phyloP scores from a whole-genome alignment of 192 early-diverging fungal species.

The Chytriomyces confervae region DNA sequence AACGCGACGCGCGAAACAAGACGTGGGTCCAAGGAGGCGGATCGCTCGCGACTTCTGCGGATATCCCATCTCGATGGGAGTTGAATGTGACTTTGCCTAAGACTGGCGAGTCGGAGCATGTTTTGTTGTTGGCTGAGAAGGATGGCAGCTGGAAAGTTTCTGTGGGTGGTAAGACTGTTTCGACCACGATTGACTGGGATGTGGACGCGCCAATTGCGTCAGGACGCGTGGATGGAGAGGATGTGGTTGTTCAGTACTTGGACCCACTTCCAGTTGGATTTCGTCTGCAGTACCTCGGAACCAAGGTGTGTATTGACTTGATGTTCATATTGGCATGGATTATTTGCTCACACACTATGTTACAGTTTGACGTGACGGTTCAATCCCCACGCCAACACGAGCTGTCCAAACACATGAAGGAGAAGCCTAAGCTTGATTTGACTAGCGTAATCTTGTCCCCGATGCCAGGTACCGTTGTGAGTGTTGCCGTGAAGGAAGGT shows the following conservation, averaged over 20 bases:
- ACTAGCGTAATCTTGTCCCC: slow-evolving; percentile 79
- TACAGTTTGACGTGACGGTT: slow-evolving; percentile 73
- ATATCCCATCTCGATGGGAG: slow-evolving; percentile 22
- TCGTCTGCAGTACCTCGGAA: slow-evolving; percentile 81
- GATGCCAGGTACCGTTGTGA: slow-evolving; percentile 92
- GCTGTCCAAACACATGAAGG: slow-evolving; percentile 74
- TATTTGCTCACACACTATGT: too few species aligned
- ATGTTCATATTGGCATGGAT: background rate
- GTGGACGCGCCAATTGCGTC: slow-evolving; percentile 76
- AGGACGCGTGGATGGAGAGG: slow-evolving; percentile 45
- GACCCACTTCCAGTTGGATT: slow-evolving; percentile 77
- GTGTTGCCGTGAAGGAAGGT: slow-evolving; percentile 78
- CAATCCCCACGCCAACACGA: slow-evolving; percentile 66
- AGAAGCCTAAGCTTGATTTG: slow-evolving; percentile 74
- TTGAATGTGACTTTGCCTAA: slow-evolving; percentile 29
- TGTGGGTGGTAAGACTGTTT: slow-evolving; percentile 37
- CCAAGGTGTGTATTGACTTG: slow-evolving; percentile 51
- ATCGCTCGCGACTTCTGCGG: slow-evolving; percentile 17
- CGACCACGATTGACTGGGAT: slow-evolving; percentile 68
- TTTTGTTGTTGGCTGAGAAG: slow-evolving; percentile 10
- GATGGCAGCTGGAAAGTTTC: slow-evolving; percentile 23
- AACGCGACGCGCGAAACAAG: slow-evolving; percentile 68
- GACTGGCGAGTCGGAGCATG: slow-evolving; percentile 27
- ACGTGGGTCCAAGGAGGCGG: slow-evolving; percentile 58
- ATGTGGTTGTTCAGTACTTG: slow-evolving; percentile 70